Evolutionary conservation across 2,329 filamentous ascomycete genomes (phyloP).

Genomic region (Zymoseptoria crescenta): DNA sequence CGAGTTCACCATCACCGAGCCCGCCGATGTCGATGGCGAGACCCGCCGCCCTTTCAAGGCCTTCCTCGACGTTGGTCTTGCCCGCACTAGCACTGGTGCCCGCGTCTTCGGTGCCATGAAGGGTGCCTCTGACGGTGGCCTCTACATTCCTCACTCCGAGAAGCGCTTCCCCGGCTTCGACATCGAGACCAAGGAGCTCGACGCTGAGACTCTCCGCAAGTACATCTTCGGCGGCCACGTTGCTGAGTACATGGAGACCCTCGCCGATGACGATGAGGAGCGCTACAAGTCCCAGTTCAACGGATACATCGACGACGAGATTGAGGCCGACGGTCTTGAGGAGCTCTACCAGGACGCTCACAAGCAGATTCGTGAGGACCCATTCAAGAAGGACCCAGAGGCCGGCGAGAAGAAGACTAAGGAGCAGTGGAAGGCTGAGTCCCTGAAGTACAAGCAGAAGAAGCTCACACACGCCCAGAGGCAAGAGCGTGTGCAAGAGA

Average conservation of each 20-base stretch:
- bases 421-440: conserved; percentile 68
- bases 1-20: conserved; percentile 94
- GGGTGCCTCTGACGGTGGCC: conserved; percentile 96
- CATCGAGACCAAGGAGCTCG: conserved; percentile 95
- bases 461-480: conserved; percentile 83
- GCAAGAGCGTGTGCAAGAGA: conserved; percentile 74
- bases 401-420: conserved; percentile 87
- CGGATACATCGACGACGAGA: conserved; percentile 93
- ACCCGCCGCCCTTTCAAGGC: conserved; percentile 96
- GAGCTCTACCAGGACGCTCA: conserved; percentile 93
- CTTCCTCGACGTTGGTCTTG: conserved; percentile 95
- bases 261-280: conserved; percentile 99
- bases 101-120: conserved; percentile 99
- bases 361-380: conserved; percentile 93
- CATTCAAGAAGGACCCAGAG: conserved; percentile 80
- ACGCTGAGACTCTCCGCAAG: conserved; percentile 92
- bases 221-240: conserved; percentile 99
- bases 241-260: conserved; percentile 99
- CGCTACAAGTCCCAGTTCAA: conserved; percentile 97
- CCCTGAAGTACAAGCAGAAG: conserved; percentile 71
- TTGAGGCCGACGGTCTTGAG: conserved; percentile 95
- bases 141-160: conserved; percentile 96
- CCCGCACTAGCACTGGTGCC: conserved; percentile 94
- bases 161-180: conserved; percentile 99
- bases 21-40: conserved; percentile 80